These are phyloP conservation scores for Rhodotorula kratochvilovae DNA, from an alignment of 768 basidiomycete genomes.

Conservation along the genomic window DNA sequence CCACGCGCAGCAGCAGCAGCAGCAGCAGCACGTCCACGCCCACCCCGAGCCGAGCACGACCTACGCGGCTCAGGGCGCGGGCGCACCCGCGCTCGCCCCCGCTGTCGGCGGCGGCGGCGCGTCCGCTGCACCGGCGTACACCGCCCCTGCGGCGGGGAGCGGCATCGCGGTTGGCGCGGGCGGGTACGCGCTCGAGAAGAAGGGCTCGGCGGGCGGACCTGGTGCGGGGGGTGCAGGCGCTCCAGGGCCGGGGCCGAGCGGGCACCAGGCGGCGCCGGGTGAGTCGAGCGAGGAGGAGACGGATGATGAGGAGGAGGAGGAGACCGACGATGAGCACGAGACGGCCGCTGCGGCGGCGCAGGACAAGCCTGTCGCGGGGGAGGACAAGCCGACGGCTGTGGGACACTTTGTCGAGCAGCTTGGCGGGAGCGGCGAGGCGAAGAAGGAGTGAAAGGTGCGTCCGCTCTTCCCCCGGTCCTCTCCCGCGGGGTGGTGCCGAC, in stretches of 20 bases:
- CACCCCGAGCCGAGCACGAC: constrained; percentile 7
- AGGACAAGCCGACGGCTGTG: constrained; percentile 6
- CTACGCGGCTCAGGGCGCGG: background rate
- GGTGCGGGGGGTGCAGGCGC: background rate
- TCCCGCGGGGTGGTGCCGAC: too few species aligned
- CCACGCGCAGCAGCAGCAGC: background rate
- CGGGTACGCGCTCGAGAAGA: constrained; percentile 44
- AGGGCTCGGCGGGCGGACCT: constrained; percentile 3
- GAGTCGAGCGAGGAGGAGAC: background rate
- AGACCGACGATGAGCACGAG: background rate
- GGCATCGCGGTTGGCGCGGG: constrained; percentile 33
- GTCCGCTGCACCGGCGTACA: constrained; percentile 32
- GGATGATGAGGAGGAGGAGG: background rate
- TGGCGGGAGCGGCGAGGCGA: background rate
- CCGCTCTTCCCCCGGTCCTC: too few species aligned
- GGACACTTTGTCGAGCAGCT: constrained; percentile 9
- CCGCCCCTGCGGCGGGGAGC: constrained; percentile 31
- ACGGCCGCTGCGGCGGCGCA: background rate
- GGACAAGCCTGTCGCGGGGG: background rate
- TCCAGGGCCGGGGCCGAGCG: background rate
- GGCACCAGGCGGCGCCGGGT: too few species aligned
- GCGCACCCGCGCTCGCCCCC: constrained; percentile 21
- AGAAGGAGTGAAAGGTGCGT: background rate
- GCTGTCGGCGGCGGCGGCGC: background rate
- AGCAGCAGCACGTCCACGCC: background rate